Conservation (phyloP, 2,329 filamentous ascomycete species). For the Talaromyces piceae region DNA sequence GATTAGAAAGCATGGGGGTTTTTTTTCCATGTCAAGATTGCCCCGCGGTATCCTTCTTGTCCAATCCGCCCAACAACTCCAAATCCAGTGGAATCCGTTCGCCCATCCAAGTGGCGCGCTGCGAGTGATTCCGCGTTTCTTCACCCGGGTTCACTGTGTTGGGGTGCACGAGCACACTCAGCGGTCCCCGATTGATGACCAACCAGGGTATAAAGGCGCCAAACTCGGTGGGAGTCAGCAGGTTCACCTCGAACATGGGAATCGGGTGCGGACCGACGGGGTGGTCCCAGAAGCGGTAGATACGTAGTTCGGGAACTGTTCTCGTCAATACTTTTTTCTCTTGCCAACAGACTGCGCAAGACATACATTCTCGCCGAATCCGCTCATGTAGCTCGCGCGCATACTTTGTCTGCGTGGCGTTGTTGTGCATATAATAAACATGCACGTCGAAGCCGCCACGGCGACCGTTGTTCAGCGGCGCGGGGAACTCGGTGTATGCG, state of each 20-base stretch:
- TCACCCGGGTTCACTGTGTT: constrained; percentile 55
- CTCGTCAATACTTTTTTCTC: constrained; percentile 33
- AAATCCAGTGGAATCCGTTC: constrained; percentile 40
- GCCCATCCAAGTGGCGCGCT: constrained; percentile 39
- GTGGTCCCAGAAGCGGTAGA: constrained; percentile 69
- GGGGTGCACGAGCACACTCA: constrained; percentile 74
- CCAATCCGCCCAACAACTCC: constrained; percentile 25
- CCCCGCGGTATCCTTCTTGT: neutral
- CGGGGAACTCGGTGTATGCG: constrained; percentile 62
- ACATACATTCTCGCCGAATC: constrained; percentile 3
- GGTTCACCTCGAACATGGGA: constrained; percentile 87
- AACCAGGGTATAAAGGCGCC: constrained; percentile 85
- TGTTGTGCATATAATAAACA: constrained; percentile 44
- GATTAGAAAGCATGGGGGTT: too few relatives aligned
- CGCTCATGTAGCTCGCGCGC: constrained; percentile 1
- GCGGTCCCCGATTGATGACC: constrained; percentile 68
- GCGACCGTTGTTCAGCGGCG: constrained; percentile 58
- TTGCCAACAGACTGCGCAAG: neutral
- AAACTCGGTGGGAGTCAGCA: constrained; percentile 80
- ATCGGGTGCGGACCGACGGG: constrained; percentile 76
- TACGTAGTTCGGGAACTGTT: constrained; percentile 72
- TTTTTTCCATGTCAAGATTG: too few relatives aligned
- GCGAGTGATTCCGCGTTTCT: constrained; percentile 38
- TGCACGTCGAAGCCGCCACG: constrained; percentile 79
- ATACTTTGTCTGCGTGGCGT: neutral